Evolutionary conservation across 495 filamentous ascomycete species (phyloP).

Genomic region (Lasiosphaeria ovina): DNA sequence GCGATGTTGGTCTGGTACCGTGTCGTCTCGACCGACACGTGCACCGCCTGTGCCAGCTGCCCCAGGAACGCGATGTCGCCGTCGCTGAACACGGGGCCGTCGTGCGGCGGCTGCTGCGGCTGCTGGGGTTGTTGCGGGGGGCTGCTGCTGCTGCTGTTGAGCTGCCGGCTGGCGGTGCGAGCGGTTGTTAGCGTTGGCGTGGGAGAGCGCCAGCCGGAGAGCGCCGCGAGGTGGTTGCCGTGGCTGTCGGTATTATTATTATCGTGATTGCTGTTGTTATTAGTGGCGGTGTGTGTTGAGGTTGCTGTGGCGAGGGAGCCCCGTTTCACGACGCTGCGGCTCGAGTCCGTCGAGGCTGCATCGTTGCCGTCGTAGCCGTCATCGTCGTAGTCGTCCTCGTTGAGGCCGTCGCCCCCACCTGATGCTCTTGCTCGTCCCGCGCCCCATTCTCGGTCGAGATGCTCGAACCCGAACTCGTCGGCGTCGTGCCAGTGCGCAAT

Average conservation of each 20-base stretch:
- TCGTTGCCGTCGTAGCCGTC: slow-evolving; percentile 25
- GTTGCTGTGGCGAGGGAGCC: slow-evolving; percentile 5
- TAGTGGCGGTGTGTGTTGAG: background rate
- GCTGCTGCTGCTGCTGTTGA: background rate
- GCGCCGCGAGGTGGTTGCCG: too few species aligned
- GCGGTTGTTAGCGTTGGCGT: too few species aligned
- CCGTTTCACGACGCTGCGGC: slow-evolving; percentile 35
- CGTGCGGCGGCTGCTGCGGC: background rate
- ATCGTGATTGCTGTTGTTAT: background rate
- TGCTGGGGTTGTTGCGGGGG: background rate
- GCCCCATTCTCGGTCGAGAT: slow-evolving; percentile 54
- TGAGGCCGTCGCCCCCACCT: background rate
- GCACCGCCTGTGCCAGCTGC: slow-evolving; percentile 27
- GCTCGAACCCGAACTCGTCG: slow-evolving; percentile 68
- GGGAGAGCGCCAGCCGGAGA: too few species aligned
- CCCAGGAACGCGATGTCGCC: slow-evolving; percentile 40
- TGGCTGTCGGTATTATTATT: too few species aligned
- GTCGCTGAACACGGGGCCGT: slow-evolving; percentile 25
- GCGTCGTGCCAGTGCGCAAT: slow-evolving; percentile 82
- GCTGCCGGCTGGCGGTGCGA: background rate
- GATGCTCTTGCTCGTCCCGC: slow-evolving; percentile 23
- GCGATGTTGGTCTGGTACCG: slow-evolving; percentile 83
- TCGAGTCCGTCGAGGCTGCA: slow-evolving; percentile 29
- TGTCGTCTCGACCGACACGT: slow-evolving; percentile 58
- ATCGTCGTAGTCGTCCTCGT: slow-evolving; percentile 15